Evolutionary conservation across 169 alveolate species (phyloP).

Genomic region (Eimeria acervulina): DNA sequence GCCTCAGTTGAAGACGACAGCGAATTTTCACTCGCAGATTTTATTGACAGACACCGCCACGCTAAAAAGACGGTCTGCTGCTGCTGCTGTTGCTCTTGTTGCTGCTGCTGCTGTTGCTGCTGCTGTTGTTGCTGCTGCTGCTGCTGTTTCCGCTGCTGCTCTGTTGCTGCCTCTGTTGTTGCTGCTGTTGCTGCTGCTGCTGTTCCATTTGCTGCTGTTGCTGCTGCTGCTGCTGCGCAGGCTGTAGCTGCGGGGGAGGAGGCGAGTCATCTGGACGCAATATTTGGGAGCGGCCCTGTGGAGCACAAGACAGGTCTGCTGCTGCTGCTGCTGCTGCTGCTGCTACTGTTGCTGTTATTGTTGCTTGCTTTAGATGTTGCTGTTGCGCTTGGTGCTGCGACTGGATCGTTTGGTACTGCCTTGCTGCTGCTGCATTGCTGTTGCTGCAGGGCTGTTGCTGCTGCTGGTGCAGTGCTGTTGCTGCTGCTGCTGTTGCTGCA

Average conservation of each 20-base stretch:
- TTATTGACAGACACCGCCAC: background rate
- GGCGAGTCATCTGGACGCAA: background rate
- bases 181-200: background rate
- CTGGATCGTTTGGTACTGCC: too few species aligned
- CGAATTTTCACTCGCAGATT: background rate
- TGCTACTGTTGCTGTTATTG: background rate
- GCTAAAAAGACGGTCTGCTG: background rate
- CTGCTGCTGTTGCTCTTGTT: background rate
- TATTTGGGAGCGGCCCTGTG: background rate
- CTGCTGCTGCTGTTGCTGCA: too few species aligned
- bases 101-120: background rate
- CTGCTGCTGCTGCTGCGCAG: background rate
- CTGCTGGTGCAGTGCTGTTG: background rate
- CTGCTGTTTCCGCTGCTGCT: background rate
- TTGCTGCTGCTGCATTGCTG: too few species aligned
- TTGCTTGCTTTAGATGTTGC: background rate
- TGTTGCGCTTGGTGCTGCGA: background rate
- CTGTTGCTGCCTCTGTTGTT: background rate
- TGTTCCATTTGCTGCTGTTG: background rate
- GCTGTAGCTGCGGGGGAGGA: constrained; percentile 20
- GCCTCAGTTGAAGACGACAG: background rate
- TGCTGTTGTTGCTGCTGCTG: background rate
- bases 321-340: constrained; percentile 3
- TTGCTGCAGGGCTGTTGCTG: too few species aligned
- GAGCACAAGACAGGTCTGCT: background rate